Evolutionary conservation across 2,329 filamentous ascomycete genomes (phyloP).

Genomic region (Botrytis squamosa): DNA sequence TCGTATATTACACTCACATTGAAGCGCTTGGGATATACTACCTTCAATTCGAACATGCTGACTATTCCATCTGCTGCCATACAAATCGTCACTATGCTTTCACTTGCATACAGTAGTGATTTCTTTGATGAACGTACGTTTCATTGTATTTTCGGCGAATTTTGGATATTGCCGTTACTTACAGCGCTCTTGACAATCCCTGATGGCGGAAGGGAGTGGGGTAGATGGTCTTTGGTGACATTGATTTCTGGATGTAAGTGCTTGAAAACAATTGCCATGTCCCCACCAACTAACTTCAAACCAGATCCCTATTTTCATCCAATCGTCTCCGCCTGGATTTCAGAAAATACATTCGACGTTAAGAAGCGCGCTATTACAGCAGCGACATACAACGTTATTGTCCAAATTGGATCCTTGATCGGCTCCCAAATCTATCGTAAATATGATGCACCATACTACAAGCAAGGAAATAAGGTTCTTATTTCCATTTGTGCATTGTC

Average conservation of each 20-base stretch:
- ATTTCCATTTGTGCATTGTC: conserved; percentile 49
- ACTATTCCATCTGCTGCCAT: conserved; percentile 46
- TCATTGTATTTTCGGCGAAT: conserved; percentile 37
- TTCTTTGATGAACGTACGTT: conserved; percentile 42
- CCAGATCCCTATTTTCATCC: conserved; percentile 39
- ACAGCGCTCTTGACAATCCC: conserved; percentile 13
- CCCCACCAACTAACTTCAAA: not conserved
- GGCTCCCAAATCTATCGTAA: conserved; percentile 43
- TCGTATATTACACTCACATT: conserved; percentile 33
- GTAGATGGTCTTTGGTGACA: conserved; percentile 24
- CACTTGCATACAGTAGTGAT: conserved; percentile 48
- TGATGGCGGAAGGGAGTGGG: conserved; percentile 30
- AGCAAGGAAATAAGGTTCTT: conserved; percentile 53
- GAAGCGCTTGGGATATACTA: conserved; percentile 32
- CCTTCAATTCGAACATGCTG: conserved; percentile 48
- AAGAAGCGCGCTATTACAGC: conserved; percentile 61
- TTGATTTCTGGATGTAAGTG: conserved; percentile 27
- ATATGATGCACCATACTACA: conserved; percentile 51
- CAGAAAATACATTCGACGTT: conserved; percentile 60
- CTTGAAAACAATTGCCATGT: conserved; percentile 16
- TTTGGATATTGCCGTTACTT: conserved; percentile 45
- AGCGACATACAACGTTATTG: conserved; percentile 59
- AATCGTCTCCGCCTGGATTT: conserved; percentile 49
- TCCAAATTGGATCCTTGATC: conserved; percentile 44
- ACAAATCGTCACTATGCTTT: conserved; percentile 43